Evolutionary conservation across 257 asterid genomes (phyloP), one percentile per base, ranked within the genome.

Genomic region (Ilex aquifolium): DNA sequence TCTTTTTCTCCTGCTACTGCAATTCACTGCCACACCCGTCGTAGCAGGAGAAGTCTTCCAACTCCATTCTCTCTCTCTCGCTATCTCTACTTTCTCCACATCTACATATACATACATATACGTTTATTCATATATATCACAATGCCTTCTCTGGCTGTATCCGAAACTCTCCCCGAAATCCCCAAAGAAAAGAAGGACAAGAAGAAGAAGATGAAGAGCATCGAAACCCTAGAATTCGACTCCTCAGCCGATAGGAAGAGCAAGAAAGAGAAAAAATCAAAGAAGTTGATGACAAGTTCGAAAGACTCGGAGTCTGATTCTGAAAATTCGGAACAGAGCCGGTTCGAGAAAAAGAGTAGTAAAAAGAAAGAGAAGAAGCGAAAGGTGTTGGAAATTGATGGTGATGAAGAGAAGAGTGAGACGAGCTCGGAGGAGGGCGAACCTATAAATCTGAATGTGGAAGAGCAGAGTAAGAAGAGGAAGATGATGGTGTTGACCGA

Each of bases 401-500:
- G 64, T 57, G 83, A 62, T 49, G 79, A 80, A 65, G 85, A 71
- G 67, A 77, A 65, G 77, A 84, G 95, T 66, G 95, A 84, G 12
- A 86, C 92, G 31, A 88, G 95, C 82, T 79, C 83, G 62, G 96
- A 85, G 77, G 70, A 67, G 70, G 95, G 88, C 27, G 93, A 84
- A 78, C 83, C 93, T 56, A 49, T 86, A 78, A 82, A 82, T 70
- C 40, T 57, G 65, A 67, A 60, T 0, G 27, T 21, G 27, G 27
- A 21, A 21, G 27, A 21, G 27, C 27, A 21, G 48, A 16, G 49
- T 27, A 65, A 69, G 58, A 65, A 58, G 71, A 54, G 63, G 15
- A 72, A 71, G 70, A 79, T 73, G 76, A 82, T 72, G 32, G 83
- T 81, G 77, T 80, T 77, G 78, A 68, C 71, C 48, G 81, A 79